Evolutionary conservation across 1,284 basidiomycete species (phyloP).

Genomic region (Ustilago hordei): DNA sequence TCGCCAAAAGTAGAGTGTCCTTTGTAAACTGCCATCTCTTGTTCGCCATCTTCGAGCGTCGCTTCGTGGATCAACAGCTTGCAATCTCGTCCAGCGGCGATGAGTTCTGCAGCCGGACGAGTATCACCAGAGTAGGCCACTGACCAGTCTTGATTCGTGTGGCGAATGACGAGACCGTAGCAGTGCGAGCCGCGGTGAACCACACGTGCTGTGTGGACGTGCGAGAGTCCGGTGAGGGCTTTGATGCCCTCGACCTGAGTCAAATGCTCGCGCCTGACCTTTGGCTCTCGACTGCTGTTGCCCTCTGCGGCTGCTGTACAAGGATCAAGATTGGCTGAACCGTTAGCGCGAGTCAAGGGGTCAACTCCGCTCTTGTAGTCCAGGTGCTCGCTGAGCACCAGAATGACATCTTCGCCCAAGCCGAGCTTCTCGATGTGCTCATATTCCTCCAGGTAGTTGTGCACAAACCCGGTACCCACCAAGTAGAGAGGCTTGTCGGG

Average conservation of each 20-base stretch:
- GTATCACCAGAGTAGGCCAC: slow-evolving; percentile 84
- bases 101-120: slow-evolving; percentile 79
- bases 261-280: slow-evolving; percentile 15
- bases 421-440: slow-evolving; percentile 78
- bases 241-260: slow-evolving; percentile 32
- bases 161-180: slow-evolving; percentile 70
- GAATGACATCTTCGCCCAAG: slow-evolving; percentile 72
- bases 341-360: slow-evolving; percentile 15
- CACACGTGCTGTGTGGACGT: slow-evolving; percentile 51
- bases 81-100: slow-evolving; percentile 77
- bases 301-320: slow-evolving; percentile 4
- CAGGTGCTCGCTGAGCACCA: slow-evolving; percentile 53
- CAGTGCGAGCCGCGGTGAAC: slow-evolving; percentile 35
- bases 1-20: slow-evolving; percentile 90
- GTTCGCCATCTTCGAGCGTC: slow-evolving; percentile 80
- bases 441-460: slow-evolving; percentile 78
- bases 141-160: slow-evolving; percentile 68
- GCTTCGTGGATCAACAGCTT: slow-evolving; percentile 94
- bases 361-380: slow-evolving; percentile 54
- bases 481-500: slow-evolving; percentile 75
- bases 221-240: slow-evolving; percentile 24
- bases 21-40: slow-evolving; percentile 78
- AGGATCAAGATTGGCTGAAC: background rate
- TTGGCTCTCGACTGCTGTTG: slow-evolving; percentile 6
- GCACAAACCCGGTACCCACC: slow-evolving; percentile 75